phyloP scores from a whole-genome alignment of 768 basidiomycete genomes.

The Mycena vitilis region DNA sequence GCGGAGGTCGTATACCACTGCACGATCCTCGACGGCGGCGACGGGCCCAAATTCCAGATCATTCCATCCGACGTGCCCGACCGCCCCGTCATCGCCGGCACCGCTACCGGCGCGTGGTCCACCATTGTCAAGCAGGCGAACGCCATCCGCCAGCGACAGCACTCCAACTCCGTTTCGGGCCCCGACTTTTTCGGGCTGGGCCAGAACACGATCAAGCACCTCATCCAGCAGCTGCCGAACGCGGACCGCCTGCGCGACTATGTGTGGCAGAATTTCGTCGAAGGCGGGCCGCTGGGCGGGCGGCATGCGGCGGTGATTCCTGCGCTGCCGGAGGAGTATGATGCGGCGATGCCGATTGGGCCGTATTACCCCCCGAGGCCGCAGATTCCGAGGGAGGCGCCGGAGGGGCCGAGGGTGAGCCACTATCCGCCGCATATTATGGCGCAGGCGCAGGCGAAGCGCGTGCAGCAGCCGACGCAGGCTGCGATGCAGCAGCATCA shows the following conservation, averaged over 20 bases:
- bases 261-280: constrained; percentile 87
- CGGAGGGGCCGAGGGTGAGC: constrained; percentile 33
- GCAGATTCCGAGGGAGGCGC: background rate
- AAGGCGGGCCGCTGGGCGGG: constrained; percentile 88
- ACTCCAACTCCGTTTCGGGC: constrained; percentile 89
- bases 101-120: constrained; percentile 90
- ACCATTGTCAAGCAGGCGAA: constrained; percentile 87
- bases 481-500: background rate
- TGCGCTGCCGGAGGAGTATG: constrained; percentile 81
- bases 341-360: constrained; percentile 59
- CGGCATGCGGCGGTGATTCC: constrained; percentile 86
- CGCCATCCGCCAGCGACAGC: constrained; percentile 81
- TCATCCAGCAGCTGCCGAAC: constrained; percentile 86
- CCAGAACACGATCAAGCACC: constrained; percentile 89
- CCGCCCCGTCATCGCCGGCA: constrained; percentile 83
- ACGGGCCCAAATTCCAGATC: constrained; percentile 89
- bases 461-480: background rate
- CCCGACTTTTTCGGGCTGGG: constrained; percentile 91
- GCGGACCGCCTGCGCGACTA: constrained; percentile 81
- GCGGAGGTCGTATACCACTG: constrained; percentile 82
- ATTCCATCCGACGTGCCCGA: constrained; percentile 78
- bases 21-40: constrained; percentile 86
- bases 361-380: constrained; percentile 53
- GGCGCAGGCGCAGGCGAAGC: constrained; percentile 15
- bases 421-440: constrained; percentile 63